Percentiles rank a stretch among this genome's conserved stretches.
Evolutionary conservation across 2,329 filamentous ascomycete species (phyloP).

Genomic region (Cladophialophora exuberans): DNA sequence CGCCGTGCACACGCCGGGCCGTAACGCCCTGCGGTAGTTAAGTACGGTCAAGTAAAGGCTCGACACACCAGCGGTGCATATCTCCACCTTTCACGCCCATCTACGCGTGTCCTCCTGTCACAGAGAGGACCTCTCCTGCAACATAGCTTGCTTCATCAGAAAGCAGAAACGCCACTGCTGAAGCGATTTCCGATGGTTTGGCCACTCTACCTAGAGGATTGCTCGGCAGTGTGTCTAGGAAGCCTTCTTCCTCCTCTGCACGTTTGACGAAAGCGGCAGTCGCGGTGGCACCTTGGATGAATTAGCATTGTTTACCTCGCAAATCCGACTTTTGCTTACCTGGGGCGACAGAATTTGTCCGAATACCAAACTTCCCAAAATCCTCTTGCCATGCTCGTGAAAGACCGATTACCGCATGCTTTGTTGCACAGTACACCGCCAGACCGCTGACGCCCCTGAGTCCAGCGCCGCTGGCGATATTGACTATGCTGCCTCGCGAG

Average conservation of each 20-base stretch:
- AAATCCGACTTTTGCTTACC: conserved; percentile 7
- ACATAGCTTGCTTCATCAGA: conserved; percentile 48
- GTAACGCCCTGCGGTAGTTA: no score
- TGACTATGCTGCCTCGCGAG: conserved; percentile 25
- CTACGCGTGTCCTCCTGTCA: conserved; percentile 18
- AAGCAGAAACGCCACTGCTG: conserved; percentile 52
- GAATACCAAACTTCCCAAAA: conserved; percentile 38
- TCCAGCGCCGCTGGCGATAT: conserved; percentile 24
- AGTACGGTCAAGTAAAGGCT: not conserved
- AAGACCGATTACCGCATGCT: conserved; percentile 50
- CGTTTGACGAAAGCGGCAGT: conserved; percentile 22
- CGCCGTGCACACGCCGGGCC: no score
- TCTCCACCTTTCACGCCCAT: not conserved
- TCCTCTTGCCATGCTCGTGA: conserved; percentile 45
- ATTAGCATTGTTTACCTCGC: not conserved
- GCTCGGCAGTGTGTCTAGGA: conserved; percentile 18
- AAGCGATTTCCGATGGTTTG: conserved; percentile 40
- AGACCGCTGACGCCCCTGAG: conserved; percentile 26
- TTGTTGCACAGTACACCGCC: conserved; percentile 48
- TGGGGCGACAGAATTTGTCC: conserved; percentile 41
- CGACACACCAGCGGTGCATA: not conserved
- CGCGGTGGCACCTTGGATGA: conserved; percentile 14
- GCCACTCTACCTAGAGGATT: conserved; percentile 20
- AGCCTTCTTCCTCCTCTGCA: conserved; percentile 19
- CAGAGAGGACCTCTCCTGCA: conserved; percentile 19